Percentiles rank a stretch among this genome's conserved stretches.
These are phyloP conservation scores for Fusarium haematococcum DNA, from an alignment of 2,329 filamentous ascomycete species.

Conservation along the genomic window DNA sequence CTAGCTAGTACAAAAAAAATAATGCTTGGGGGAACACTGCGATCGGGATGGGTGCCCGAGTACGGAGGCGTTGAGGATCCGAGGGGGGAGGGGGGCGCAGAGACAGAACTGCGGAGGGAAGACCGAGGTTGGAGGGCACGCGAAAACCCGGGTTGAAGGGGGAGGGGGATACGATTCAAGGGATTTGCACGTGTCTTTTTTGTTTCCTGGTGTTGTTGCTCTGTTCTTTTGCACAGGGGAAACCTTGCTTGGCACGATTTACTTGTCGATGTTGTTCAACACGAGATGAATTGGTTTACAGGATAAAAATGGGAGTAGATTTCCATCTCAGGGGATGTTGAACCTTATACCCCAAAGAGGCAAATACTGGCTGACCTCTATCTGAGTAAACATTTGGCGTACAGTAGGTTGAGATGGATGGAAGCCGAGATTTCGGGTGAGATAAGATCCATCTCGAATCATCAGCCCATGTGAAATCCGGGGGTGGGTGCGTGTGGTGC, in stretches of 20 bases:
- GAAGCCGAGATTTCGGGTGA: not conserved
- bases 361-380: not conserved
- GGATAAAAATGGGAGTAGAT: not conserved
- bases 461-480: slow-evolving; percentile 39
- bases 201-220: not conserved
- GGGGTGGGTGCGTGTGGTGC: slow-evolving; percentile 27
- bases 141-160: slow-evolving; percentile 27
- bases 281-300: not conserved
- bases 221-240: slow-evolving; percentile 11
- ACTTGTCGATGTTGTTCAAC: slow-evolving; percentile 22
- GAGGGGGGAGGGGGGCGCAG: not conserved
- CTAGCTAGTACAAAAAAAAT: slow-evolving; percentile 2
- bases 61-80: slow-evolving; percentile 24
- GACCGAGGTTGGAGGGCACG: slow-evolving; percentile 33
- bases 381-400: slow-evolving; percentile 23
- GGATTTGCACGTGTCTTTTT: slow-evolving; percentile 32
- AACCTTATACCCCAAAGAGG: slow-evolving; percentile 7
- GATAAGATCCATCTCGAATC: slow-evolving; percentile 15
- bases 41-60: slow-evolving; percentile 25
- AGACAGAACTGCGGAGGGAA: slow-evolving; percentile 18
- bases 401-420: not conserved
- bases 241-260: slow-evolving; percentile 8
- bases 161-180: not conserved
- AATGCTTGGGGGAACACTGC: slow-evolving; percentile 15
- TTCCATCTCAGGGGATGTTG: not conserved